Evolutionary conservation across 176 grass and related monocot genomes (phyloP).

Genomic region (Tuctoria greenei): DNA sequence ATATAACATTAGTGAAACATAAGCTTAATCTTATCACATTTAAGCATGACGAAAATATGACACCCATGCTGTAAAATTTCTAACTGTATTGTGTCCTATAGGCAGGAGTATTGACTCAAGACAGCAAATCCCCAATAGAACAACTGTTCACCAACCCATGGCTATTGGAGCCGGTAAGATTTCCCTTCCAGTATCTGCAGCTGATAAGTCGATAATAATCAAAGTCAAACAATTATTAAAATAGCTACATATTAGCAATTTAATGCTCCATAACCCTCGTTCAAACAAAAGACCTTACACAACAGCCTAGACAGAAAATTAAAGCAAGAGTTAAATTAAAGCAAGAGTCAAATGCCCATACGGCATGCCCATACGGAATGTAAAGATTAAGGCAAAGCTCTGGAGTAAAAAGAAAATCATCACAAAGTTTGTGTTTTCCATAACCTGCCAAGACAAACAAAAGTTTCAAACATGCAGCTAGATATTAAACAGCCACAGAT

Average conservation of each 20-base stretch:
- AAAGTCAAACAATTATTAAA: background rate
- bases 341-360: too few relatives aligned
- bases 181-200: conserved; percentile 94
- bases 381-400: too few relatives aligned
- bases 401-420: too few relatives aligned
- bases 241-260: conserved; percentile 11
- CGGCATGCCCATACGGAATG: too few relatives aligned
- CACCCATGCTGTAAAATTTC: background rate
- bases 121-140: background rate
- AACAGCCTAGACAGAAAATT: conserved; percentile 11
- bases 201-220: conserved; percentile 1
- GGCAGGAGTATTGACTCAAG: background rate
- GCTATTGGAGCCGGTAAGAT: conserved; percentile 74
- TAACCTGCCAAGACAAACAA: conserved; percentile 45
- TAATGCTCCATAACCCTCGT: background rate
- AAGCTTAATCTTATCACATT: background rate
- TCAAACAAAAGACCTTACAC: background rate
- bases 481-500: background rate
- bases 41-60: background rate
- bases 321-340: too few relatives aligned
- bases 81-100: background rate
- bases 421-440: conserved; percentile 74
- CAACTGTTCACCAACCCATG: conserved; percentile 66
- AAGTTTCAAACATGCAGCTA: conserved; percentile 15
- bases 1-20: background rate